These are phyloP conservation scores for Aspergillus nidulans DNA, from an alignment of 495 filamentous ascomycete genomes.

Conservation along the genomic window DNA sequence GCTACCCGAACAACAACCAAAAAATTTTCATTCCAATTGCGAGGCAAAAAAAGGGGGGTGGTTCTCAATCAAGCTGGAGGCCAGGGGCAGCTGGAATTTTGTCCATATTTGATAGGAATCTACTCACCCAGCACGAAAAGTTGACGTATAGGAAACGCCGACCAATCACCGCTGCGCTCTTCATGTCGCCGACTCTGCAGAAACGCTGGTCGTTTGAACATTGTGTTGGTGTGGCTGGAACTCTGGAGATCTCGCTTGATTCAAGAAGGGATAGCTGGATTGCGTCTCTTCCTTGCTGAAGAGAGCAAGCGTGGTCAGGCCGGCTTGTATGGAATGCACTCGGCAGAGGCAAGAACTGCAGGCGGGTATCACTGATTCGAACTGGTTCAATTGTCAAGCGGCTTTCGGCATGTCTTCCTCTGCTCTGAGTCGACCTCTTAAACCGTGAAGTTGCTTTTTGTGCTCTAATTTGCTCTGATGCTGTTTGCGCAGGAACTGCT, in stretches of 20 bases:
- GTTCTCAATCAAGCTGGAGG: no score
- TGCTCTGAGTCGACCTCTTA: conserved; percentile 7
- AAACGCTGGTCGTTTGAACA: conserved; percentile 39
- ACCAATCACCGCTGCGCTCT: conserved; percentile 31
- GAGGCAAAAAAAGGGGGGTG: neutral
- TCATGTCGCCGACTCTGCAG: conserved; percentile 32
- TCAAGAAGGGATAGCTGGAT: no score
- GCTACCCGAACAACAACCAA: conserved; percentile 16
- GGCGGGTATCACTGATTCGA: neutral
- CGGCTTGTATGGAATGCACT: conserved; percentile 1
- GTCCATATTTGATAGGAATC: conserved; percentile 6
- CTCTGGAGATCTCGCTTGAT: neutral
- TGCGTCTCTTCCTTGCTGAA: conserved; percentile 7
- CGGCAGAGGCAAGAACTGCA: neutral
- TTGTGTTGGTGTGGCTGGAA: conserved; percentile 18
- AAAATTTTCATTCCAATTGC: neutral
- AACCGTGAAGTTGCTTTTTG: conserved; percentile 5
- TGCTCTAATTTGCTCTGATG: conserved; percentile 8
- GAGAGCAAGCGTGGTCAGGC: conserved; percentile 6
- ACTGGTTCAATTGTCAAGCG: conserved; percentile 16
- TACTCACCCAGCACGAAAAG: conserved; percentile 64
- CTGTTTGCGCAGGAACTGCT: conserved; percentile 10
- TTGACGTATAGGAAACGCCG: conserved; percentile 54
- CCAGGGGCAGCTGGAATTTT: neutral
- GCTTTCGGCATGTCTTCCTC: conserved; percentile 23